A percentile compares a stretch with the other conserved stretches of the same genome.
Conservation (phyloP, 345 rosid species). For the Citrus cavaleriei region DNA sequence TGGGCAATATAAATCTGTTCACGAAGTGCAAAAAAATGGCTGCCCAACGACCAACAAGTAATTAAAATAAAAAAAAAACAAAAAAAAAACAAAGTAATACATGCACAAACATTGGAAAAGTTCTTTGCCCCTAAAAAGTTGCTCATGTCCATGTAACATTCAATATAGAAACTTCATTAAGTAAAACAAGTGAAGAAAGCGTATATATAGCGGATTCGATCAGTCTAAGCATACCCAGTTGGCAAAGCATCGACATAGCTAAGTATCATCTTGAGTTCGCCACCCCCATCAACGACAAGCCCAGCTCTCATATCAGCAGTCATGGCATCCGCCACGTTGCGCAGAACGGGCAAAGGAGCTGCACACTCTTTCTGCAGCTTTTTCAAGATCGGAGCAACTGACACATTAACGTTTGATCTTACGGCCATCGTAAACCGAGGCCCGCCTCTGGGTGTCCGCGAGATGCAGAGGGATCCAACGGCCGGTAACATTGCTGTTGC, state of each 20-base stretch:
- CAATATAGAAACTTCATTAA: neutral
- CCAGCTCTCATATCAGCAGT: slow-evolving; percentile 69
- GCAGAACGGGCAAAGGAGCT: slow-evolving; percentile 57
- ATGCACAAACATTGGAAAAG: neutral
- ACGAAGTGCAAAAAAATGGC: neutral
- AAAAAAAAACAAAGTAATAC: neutral
- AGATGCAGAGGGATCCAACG: slow-evolving; percentile 36
- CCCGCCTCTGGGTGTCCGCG: slow-evolving; percentile 28
- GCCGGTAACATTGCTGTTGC: slow-evolving; percentile 31
- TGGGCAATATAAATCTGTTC: neutral
- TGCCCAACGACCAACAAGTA: neutral
- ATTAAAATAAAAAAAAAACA: neutral
- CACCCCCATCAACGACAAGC: slow-evolving; percentile 60
- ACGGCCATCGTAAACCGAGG: slow-evolving; percentile 35
- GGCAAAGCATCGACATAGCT: slow-evolving; percentile 76
- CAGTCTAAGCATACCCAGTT: slow-evolving; percentile 44
- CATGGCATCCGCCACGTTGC: slow-evolving; percentile 68
- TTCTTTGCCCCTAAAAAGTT: neutral
- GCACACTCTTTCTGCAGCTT: slow-evolving; percentile 65
- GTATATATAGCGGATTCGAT: no score
- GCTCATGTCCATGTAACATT: neutral
- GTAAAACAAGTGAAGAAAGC: neutral
- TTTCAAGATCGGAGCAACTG: slow-evolving; percentile 51
- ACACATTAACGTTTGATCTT: slow-evolving; percentile 36
- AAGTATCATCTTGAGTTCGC: slow-evolving; percentile 81